Conservation (phyloP, 176 grass and related monocot species). For the Sorghum bicolor region Sorghum_bicolor_NCBIv3 NC_012875.2:45994501-45995000, state of each 20-base stretch:
- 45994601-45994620: conserved; percentile 41
- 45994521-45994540: conserved; percentile 44
- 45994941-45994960: conserved; percentile 41
- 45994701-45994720: conserved; percentile 67
- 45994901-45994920: conserved; percentile 54
- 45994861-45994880: conserved; percentile 30
- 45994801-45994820: conserved; percentile 41
- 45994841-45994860: conserved; percentile 38
- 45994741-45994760: conserved; percentile 37
- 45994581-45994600: conserved; percentile 57
- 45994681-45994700: conserved; percentile 56
- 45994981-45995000: conserved; percentile 43
- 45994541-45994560: not conserved
- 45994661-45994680: conserved; percentile 53
- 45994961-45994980: conserved; percentile 51
- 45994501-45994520: conserved; percentile 13
- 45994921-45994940: conserved; percentile 39
- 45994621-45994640: conserved; percentile 21
- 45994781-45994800: conserved; percentile 79
- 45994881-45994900: conserved; percentile 57
- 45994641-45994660: conserved; percentile 39
- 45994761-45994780: conserved; percentile 41
- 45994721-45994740: conserved; percentile 21
- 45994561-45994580: conserved; percentile 37
- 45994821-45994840: conserved; percentile 40